phyloP scores from a whole-genome alignment of 1,284 basidiomycete species.

The Cutaneotrichosporon sp. region DNA sequence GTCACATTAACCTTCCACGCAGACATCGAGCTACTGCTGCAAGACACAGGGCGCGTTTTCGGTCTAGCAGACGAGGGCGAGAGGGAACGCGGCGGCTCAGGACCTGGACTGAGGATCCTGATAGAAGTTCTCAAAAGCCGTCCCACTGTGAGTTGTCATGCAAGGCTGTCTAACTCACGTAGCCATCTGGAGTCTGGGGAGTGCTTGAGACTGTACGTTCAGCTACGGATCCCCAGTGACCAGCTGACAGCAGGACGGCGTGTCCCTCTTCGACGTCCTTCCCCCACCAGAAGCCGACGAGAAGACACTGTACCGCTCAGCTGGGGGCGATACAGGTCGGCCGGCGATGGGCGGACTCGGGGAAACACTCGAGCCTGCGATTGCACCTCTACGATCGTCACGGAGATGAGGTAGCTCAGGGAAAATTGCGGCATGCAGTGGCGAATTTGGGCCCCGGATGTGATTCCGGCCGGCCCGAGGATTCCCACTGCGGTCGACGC shows the following conservation, averaged over 20 bases:
- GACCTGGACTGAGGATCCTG: slow-evolving; percentile 33
- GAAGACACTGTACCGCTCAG: slow-evolving; percentile 26
- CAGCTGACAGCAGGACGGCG: slow-evolving; percentile 35
- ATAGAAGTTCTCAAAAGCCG: slow-evolving; percentile 45
- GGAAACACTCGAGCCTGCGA: slow-evolving; percentile 31
- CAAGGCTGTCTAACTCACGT: background rate
- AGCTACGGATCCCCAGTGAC: background rate
- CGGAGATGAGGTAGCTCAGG: background rate
- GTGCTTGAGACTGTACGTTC: slow-evolving; percentile 46
- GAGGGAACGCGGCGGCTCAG: slow-evolving; percentile 27
- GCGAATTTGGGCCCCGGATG: too few relatives aligned
- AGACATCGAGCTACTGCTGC: slow-evolving; percentile 41
- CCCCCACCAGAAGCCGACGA: slow-evolving; percentile 34
- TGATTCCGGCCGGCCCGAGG: background rate
- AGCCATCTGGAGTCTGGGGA: slow-evolving; percentile 39
- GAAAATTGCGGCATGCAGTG: background rate
- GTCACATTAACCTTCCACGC: slow-evolving; percentile 34
- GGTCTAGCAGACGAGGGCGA: slow-evolving; percentile 41
- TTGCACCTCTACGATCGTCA: slow-evolving; percentile 1
- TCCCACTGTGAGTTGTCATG: slow-evolving; percentile 30
- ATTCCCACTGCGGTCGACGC: too few relatives aligned
- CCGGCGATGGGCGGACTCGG: slow-evolving; percentile 29
- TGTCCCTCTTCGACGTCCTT: slow-evolving; percentile 29
- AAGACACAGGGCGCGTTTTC: slow-evolving; percentile 43
- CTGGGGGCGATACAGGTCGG: slow-evolving; percentile 29